A percentile compares a stretch with the other conserved stretches of the same genome.
Evolutionary conservation across 257 asterid genomes (phyloP).

Genomic region (Fraxinus quadrangulata): DNA sequence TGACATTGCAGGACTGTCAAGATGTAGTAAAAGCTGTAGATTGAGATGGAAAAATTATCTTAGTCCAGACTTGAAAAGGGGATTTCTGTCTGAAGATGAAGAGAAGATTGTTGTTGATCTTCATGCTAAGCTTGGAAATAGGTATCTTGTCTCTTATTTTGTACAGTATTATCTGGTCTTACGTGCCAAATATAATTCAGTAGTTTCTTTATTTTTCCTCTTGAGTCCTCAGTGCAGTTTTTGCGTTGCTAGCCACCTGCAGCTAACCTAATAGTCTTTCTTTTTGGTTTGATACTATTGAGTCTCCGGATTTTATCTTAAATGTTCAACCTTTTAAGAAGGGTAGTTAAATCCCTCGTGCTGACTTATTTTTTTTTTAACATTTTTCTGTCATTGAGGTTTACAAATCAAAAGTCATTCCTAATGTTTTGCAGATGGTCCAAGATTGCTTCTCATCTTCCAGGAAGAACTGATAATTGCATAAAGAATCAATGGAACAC

Average conservation of each 20-base stretch:
- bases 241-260: too few species aligned
- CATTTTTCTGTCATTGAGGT: too few species aligned
- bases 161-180: background rate
- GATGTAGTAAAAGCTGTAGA: constrained; percentile 97
- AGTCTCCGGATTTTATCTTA: too few species aligned
- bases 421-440: constrained; percentile 65
- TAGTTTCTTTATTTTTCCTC: too few species aligned
- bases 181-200: background rate
- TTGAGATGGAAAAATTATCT: constrained; percentile 90
- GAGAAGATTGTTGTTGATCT: constrained; percentile 95
- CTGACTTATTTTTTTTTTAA: too few species aligned
- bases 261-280: too few species aligned
- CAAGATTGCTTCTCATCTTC: constrained; percentile 89
- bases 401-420: background rate
- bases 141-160: constrained; percentile 33
- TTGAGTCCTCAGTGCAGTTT: too few species aligned
- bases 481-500: constrained; percentile 96
- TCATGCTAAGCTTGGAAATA: constrained; percentile 95
- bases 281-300: too few species aligned
- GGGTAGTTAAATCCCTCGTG: too few species aligned
- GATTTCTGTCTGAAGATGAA: constrained; percentile 85
- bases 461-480: constrained; percentile 92
- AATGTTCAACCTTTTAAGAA: too few species aligned
- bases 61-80: constrained; percentile 91
- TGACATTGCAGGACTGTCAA: constrained; percentile 61